These are phyloP conservation scores for Mucor piriformis DNA, from an alignment of 371 early-diverging fungal genomes.

Conservation along the genomic window DNA sequence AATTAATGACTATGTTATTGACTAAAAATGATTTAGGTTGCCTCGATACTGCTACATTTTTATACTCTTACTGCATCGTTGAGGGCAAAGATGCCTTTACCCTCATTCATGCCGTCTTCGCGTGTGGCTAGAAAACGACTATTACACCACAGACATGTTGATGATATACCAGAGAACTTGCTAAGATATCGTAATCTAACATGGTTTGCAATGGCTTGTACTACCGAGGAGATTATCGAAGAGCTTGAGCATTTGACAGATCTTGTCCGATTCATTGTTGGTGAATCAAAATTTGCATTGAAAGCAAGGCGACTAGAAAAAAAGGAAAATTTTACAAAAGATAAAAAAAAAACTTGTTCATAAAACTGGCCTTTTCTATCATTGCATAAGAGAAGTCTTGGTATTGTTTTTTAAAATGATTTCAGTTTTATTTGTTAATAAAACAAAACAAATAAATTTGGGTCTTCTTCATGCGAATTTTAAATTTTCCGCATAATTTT, in stretches of 20 bases:
- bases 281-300: conserved; percentile 35
- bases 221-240: conserved; percentile 56
- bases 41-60: conserved; percentile 48
- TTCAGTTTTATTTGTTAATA: too few relatives aligned
- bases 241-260: conserved; percentile 49
- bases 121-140: conserved; percentile 50
- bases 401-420: too few relatives aligned
- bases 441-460: too few relatives aligned
- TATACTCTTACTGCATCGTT: conserved; percentile 56
- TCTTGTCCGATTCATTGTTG: conserved; percentile 41
- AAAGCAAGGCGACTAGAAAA: conserved; percentile 29
- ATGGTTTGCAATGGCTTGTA: conserved; percentile 47
- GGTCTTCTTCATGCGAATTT: too few relatives aligned
- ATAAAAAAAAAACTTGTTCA: not conserved
- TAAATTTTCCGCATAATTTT: too few relatives aligned
- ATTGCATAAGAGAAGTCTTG: too few relatives aligned
- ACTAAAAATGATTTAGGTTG: conserved; percentile 22
- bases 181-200: conserved; percentile 35
- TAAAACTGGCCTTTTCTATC: too few relatives aligned
- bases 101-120: conserved; percentile 58
- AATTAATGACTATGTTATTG: not conserved
- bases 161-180: conserved; percentile 7
- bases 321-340: not conserved
- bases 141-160: conserved; percentile 23
- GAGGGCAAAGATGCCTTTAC: conserved; percentile 54